A percentile compares a stretch with the other conserved stretches of the same genome.
These are phyloP conservation scores for Cetradonia linearis DNA, from an alignment of 495 filamentous ascomycete species.

Conservation along the genomic window DNA sequence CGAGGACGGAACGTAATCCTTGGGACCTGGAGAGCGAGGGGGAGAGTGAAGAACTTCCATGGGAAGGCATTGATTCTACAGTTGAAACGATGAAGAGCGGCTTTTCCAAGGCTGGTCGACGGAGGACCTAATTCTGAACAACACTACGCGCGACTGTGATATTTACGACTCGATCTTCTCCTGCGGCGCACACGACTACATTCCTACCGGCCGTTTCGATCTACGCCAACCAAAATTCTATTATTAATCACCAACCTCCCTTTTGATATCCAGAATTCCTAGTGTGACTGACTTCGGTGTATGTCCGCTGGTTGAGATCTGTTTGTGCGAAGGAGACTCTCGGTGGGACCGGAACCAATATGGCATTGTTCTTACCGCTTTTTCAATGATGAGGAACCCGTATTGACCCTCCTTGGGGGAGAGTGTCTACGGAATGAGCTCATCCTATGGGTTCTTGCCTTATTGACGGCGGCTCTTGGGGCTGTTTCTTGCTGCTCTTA, in stretches of 20 bases:
- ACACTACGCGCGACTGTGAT: neutral
- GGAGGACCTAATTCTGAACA: conserved; percentile 9
- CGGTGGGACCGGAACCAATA: neutral
- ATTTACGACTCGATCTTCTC: neutral
- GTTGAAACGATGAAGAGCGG: conserved; percentile 33
- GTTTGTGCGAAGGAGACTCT: conserved; percentile 1
- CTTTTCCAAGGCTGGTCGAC: conserved; percentile 5
- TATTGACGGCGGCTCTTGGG: neutral
- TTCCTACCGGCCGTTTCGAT: neutral
- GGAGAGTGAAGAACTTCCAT: conserved; percentile 33
- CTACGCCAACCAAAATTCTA: neutral
- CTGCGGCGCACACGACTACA: neutral
- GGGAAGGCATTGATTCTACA: conserved; percentile 46
- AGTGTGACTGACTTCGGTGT: conserved; percentile 22
- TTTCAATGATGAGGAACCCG: conserved; percentile 5
- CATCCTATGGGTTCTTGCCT: conserved; percentile 1
- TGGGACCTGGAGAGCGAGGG: conserved; percentile 23
- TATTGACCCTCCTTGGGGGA: conserved; percentile 20
- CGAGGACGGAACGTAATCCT: conserved; percentile 9
- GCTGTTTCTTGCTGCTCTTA: neutral
- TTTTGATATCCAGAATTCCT: conserved; percentile 10
- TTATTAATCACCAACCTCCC: neutral
- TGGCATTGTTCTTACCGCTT: neutral
- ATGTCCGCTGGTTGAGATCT: conserved; percentile 20
- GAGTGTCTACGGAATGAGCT: conserved; percentile 17